Conservation (phyloP, 495 filamentous ascomycete genomes). For the Massariosphaeria phaeospora region DNA sequence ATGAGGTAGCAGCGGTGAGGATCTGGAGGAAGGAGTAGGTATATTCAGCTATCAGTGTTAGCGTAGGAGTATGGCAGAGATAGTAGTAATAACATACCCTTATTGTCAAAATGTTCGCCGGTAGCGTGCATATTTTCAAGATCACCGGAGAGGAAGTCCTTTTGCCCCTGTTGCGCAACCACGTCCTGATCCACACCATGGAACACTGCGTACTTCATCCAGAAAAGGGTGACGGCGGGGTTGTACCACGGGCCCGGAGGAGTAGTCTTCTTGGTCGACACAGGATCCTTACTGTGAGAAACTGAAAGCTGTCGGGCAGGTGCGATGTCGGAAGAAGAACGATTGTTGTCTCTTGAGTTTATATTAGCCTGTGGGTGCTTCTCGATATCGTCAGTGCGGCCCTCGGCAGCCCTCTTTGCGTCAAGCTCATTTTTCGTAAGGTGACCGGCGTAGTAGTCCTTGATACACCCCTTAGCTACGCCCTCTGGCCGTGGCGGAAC, state of each 20-base stretch:
- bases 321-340: conserved; percentile 2
- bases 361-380: background rate
- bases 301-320: background rate
- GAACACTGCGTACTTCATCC: conserved; percentile 16
- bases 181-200: conserved; percentile 34
- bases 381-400: conserved; percentile 6
- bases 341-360: background rate
- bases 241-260: conserved; percentile 16
- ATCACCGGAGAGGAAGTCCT: conserved; percentile 25
- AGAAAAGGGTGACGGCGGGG: conserved; percentile 11
- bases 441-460: conserved; percentile 27
- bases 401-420: conserved; percentile 8
- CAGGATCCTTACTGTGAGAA: background rate
- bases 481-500: conserved; percentile 42
- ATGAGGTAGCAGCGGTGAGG: conserved; percentile 65
- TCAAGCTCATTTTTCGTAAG: conserved; percentile 21
- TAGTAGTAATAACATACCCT: conserved; percentile 19
- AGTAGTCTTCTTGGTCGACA: background rate
- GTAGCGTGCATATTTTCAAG: conserved; percentile 48
- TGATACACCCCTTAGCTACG: conserved; percentile 34
- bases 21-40: conserved; percentile 70
- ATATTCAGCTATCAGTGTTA: conserved; percentile 52
- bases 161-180: conserved; percentile 23
- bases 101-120: conserved; percentile 64
- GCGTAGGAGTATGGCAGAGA: background rate